Evolutionary conservation across 352 stramenopile species (phyloP).

Genomic region (Phytophthora fragariae): DNA sequence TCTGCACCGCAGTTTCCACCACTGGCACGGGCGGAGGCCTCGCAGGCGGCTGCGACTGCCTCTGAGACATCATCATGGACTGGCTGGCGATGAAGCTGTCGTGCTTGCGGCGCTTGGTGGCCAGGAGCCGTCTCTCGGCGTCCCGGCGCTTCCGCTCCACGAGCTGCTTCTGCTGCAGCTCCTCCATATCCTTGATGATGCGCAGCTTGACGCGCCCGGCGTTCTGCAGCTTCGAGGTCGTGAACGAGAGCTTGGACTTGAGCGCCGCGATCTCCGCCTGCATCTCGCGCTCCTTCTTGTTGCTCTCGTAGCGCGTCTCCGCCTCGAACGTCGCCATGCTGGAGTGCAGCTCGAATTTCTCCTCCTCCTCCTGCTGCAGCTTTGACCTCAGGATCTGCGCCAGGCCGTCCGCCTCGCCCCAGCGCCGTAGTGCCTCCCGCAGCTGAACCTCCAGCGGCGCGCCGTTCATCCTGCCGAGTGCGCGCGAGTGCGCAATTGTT

Average conservation of each 20-base stretch:
- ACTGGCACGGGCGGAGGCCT: slow-evolving; percentile 23
- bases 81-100: slow-evolving; percentile 65
- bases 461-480: slow-evolving; percentile 4
- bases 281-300: slow-evolving; percentile 53
- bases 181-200: slow-evolving; percentile 58
- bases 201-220: slow-evolving; percentile 64
- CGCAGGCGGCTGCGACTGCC: slow-evolving; percentile 26
- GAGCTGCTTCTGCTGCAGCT: slow-evolving; percentile 62
- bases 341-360: slow-evolving; percentile 70
- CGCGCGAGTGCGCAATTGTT: slow-evolving; percentile 12
- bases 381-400: slow-evolving; percentile 59
- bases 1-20: slow-evolving; percentile 52
- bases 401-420: slow-evolving; percentile 65
- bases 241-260: slow-evolving; percentile 67
- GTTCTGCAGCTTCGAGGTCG: slow-evolving; percentile 61
- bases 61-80: slow-evolving; percentile 31
- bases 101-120: slow-evolving; percentile 72
- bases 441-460: slow-evolving; percentile 26
- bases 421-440: slow-evolving; percentile 41
- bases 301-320: slow-evolving; percentile 54
- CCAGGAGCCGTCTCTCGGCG: slow-evolving; percentile 70
- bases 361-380: slow-evolving; percentile 57
- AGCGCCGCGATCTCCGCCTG: slow-evolving; percentile 53
- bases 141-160: slow-evolving; percentile 74
- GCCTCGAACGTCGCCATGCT: slow-evolving; percentile 61